phyloP scores from a whole-genome alignment of 2,329 filamentous ascomycete species.

The Pyrenochaeta sp. region DNA sequence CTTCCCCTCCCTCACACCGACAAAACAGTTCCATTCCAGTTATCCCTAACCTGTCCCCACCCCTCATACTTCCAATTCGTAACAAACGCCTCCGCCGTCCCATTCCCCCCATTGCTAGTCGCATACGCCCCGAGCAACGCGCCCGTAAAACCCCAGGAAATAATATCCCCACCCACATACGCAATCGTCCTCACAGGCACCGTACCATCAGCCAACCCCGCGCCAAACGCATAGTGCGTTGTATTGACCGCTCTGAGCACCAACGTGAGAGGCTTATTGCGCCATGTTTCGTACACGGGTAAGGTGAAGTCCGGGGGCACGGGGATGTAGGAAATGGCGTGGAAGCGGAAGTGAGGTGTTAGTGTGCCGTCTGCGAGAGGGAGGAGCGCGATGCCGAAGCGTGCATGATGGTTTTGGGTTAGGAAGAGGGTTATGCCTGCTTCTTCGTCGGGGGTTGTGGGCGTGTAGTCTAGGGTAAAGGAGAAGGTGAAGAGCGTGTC shows the following conservation, averaged over 20 bases:
- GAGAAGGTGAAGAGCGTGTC: slow-evolving; percentile 63
- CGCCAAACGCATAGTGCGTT: slow-evolving; percentile 55
- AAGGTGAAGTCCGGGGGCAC: slow-evolving; percentile 50
- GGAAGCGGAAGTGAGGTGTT: slow-evolving; percentile 55
- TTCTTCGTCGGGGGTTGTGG: slow-evolving; percentile 55
- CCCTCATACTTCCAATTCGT: slow-evolving; percentile 54
- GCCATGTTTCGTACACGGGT: slow-evolving; percentile 54
- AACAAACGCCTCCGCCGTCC: slow-evolving; percentile 57
- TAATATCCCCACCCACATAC: slow-evolving; percentile 32
- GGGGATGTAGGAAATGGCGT: slow-evolving; percentile 53
- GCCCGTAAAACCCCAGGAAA: slow-evolving; percentile 51
- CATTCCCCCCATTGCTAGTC: slow-evolving; percentile 61
- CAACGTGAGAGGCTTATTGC: slow-evolving; percentile 44
- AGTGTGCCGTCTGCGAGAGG: slow-evolving; percentile 16
- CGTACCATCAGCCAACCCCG: slow-evolving; percentile 23
- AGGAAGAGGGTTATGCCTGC: slow-evolving; percentile 64
- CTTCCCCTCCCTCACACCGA: neutral
- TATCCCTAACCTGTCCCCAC: slow-evolving; percentile 26
- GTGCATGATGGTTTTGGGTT: slow-evolving; percentile 60
- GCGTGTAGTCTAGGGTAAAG: slow-evolving; percentile 57
- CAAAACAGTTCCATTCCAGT: slow-evolving; percentile 5
- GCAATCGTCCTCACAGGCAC: slow-evolving; percentile 25
- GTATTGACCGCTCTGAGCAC: slow-evolving; percentile 56
- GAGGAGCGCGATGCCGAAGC: slow-evolving; percentile 52
- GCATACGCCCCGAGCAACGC: slow-evolving; percentile 62